Percentiles rank a stretch among this genome's conserved stretches.
phyloP scores from a whole-genome alignment of 306 rosid species.

The barrel medic (Medicago truncatula) region MtrunA17r5.0-ANR NC_053044.1:55557001-55557500 shows the following conservation, averaged over 20 bases:
- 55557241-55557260: slow-evolving; percentile 77
- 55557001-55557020: slow-evolving; percentile 89
- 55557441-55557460: not conserved
- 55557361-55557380: not conserved
- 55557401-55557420: not conserved
- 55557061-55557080: slow-evolving; percentile 6
- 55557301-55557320: slow-evolving; percentile 39
- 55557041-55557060: slow-evolving; percentile 32
- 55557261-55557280: slow-evolving; percentile 95
- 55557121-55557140: slow-evolving; percentile 92
- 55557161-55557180: slow-evolving; percentile 87
- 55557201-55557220: slow-evolving; percentile 70
- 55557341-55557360: slow-evolving; percentile 21
- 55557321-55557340: slow-evolving; percentile 32
- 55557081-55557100: slow-evolving; percentile 13
- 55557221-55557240: slow-evolving; percentile 52
- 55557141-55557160: slow-evolving; percentile 86
- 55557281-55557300: slow-evolving; percentile 70
- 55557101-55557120: slow-evolving; percentile 85
- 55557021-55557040: slow-evolving; percentile 74
- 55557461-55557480: slow-evolving; percentile 4
- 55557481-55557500: slow-evolving; percentile 5
- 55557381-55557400: slow-evolving; percentile 12
- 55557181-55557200: slow-evolving; percentile 72
- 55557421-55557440: slow-evolving; percentile 13